Conservation (phyloP, 805 yeast species). For the Clavispora santaluciae region DNA sequence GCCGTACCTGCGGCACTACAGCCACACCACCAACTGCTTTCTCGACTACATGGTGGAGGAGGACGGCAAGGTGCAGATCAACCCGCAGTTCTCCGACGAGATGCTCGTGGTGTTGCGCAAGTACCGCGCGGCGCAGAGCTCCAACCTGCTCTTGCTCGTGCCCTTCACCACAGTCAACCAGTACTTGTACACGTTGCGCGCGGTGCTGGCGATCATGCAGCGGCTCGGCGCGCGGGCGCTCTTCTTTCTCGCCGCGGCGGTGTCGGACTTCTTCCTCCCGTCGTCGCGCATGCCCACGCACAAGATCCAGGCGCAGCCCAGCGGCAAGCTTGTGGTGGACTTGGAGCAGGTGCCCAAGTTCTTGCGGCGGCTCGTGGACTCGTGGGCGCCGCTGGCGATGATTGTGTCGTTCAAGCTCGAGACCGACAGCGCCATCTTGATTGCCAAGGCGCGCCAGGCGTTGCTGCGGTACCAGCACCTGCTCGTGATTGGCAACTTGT, state of each 20-base stretch:
- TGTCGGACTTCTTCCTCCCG: slow-evolving; percentile 93
- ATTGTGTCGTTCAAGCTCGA: slow-evolving; percentile 91
- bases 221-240: slow-evolving; percentile 54
- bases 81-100: slow-evolving; percentile 52
- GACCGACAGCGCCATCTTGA: slow-evolving; percentile 69
- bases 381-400: slow-evolving; percentile 95
- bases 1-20: slow-evolving; percentile 89
- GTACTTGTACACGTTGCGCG: slow-evolving; percentile 76
- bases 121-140: slow-evolving; percentile 46
- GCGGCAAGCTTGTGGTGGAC: slow-evolving; percentile 76
- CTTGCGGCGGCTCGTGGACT: slow-evolving; percentile 76
- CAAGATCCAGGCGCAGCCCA: slow-evolving; percentile 82
- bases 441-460: slow-evolving; percentile 74
- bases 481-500: slow-evolving; percentile 86
- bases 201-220: slow-evolving; percentile 57
- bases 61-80: slow-evolving; percentile 56
- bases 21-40: slow-evolving; percentile 80
- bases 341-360: slow-evolving; percentile 96
- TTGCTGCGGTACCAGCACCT: slow-evolving; percentile 85
- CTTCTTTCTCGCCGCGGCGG: slow-evolving; percentile 95
- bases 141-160: slow-evolving; percentile 55
- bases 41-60: slow-evolving; percentile 71
- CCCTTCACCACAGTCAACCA: slow-evolving; percentile 96
- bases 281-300: slow-evolving; percentile 82
- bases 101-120: slow-evolving; percentile 58